phyloP scores from a whole-genome alignment of 441 rosid species.

The Populus hybrid region DNA sequence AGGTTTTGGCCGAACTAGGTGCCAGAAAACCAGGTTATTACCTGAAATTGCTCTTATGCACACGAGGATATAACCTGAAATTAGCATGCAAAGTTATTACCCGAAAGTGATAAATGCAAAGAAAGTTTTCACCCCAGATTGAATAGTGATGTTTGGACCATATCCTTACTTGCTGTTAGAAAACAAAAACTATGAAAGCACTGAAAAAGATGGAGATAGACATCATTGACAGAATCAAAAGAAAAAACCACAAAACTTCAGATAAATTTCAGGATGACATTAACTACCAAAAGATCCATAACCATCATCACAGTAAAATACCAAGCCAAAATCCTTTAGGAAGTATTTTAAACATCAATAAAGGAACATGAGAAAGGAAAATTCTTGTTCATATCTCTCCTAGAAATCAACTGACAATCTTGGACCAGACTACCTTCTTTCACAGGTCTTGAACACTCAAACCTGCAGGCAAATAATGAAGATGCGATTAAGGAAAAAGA shows the following conservation, averaged over 20 bases:
- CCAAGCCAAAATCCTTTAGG: background rate
- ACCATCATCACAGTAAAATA: background rate
- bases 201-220: background rate
- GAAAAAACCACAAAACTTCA: background rate
- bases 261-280: background rate
- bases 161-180: too few species aligned
- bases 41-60: too few species aligned
- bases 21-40: too few species aligned
- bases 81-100: too few species aligned
- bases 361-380: background rate
- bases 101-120: too few species aligned
- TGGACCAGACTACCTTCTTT: background rate
- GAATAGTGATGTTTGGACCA: too few species aligned
- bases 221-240: background rate
- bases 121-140: too few species aligned
- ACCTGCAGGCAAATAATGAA: constrained; percentile 32
- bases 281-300: background rate
- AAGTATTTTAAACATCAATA: background rate
- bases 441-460: constrained; percentile 65
- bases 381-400: background rate
- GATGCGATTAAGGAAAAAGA: background rate
- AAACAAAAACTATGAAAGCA: too few species aligned
- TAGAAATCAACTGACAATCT: background rate
- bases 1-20: too few species aligned
- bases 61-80: too few species aligned